These are phyloP conservation scores for Cadophora sp. DNA, from an alignment of 2,329 filamentous ascomycete genomes.

Conservation along the genomic window DNA sequence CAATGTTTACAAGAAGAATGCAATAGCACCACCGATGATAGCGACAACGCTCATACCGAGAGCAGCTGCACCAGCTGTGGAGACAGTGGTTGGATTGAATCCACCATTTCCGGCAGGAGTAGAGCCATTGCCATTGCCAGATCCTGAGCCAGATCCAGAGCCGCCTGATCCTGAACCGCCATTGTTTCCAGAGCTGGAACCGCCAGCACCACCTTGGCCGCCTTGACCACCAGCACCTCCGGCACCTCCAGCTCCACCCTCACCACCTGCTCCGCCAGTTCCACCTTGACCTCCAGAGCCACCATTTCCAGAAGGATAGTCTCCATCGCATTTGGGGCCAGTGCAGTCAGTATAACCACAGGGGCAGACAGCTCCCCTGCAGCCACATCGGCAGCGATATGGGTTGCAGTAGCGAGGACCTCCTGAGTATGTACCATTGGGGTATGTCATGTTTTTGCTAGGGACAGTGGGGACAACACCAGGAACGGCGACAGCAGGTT, in stretches of 20 bases:
- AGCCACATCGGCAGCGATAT: constrained; percentile 3
- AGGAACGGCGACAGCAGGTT: constrained; percentile 14
- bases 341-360: constrained; percentile 2
- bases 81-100: constrained; percentile 15
- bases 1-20: constrained; percentile 23
- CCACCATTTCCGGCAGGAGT: neutral
- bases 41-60: constrained; percentile 32
- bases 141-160: constrained; percentile 20
- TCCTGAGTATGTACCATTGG: neutral
- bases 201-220: neutral
- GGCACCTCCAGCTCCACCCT: neutral
- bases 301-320: neutral
- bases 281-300: neutral
- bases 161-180: too few relatives aligned
- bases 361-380: constrained; percentile 1
- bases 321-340: neutral
- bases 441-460: neutral
- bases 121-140: too few relatives aligned
- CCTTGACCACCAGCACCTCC: neutral
- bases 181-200: too few relatives aligned
- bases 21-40: constrained; percentile 31
- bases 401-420: neutral
- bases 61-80: constrained; percentile 27
- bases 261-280: neutral
- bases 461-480: neutral